Base-by-base conservation (phyloP, 2,329 filamentous ascomycete species). In the Alternaria solani region DNA sequence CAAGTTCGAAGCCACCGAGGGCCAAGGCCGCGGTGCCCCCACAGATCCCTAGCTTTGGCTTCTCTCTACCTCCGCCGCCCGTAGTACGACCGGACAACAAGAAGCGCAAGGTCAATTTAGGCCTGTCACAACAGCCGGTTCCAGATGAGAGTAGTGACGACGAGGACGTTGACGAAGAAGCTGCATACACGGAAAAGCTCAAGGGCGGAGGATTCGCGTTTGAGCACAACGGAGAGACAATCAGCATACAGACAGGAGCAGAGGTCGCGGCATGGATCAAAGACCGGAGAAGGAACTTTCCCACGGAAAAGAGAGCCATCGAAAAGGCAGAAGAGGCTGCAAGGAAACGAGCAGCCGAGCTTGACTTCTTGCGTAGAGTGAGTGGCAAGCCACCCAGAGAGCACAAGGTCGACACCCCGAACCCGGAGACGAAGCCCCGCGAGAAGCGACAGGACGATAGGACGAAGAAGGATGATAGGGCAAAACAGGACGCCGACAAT, bases 221-320 rank as follows among this genome's bases (percentile, higher is more conserved):
- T 63, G 84, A 86, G 57, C 86, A 87, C 68, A 82, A 83, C 65
- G 85, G 86, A n/a, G 76, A 83, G 68, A 82, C 85, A 44, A 75
- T 85, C 4, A 84, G 81, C 0, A 75, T 90, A 25, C 81, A 83
- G 55, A 83, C 83, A 7, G 75, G 84, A 16, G 86, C 87, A 59
- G 93, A 97, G 72, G 84, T 97, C 56, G 86, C 88, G 25, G 87
- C 88, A 7, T 98, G 93, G 88, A 87, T 96, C 64, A 88, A 88
- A 51, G 93, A 97, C 77, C 88, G 94, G 60, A 90, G 86, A 74
- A 90, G 88, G 66, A 89, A 90, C 52, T 98, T 87, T 75, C 94
- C 94, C 2, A 97, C 94, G 2, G 87, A 88, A 75, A 87, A 87
- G 60, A 88, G 91, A 56, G 82, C 88, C 63, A 85, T 87, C 62